These are phyloP conservation scores for Larix kaempferi DNA, from an alignment of 75 land plant species.

Conservation along the genomic window DNA sequence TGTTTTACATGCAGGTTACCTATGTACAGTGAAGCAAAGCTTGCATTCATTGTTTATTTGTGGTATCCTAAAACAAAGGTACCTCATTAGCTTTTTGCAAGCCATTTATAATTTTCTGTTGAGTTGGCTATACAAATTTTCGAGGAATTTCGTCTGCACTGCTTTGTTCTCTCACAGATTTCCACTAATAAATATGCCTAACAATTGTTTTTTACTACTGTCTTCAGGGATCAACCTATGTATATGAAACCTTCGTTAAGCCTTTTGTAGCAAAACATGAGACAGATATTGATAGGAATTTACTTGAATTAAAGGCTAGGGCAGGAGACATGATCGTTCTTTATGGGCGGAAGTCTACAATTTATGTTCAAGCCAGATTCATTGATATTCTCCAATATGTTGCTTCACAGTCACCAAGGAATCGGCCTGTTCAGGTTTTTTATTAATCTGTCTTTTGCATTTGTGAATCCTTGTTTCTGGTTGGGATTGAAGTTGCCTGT, in stretches of 20 bases:
- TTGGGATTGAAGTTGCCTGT: not conserved
- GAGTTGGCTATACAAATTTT: not conserved
- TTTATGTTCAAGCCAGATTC: constrained; percentile 62
- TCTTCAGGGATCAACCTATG: constrained; percentile 76
- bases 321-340: constrained; percentile 64
- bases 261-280: constrained; percentile 82
- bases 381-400: constrained; percentile 73
- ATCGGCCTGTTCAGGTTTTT: constrained; percentile 42
- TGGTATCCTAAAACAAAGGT: constrained; percentile 88
- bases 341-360: constrained; percentile 62
- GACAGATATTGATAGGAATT: constrained; percentile 77
- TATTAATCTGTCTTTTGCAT: not conserved
- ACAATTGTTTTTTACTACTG: not conserved
- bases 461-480: not conserved
- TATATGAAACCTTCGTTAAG: constrained; percentile 64
- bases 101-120: no score
- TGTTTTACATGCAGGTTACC: constrained; percentile 63
- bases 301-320: constrained; percentile 70
- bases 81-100: not conserved
- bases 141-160: not conserved
- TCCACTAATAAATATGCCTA: not conserved
- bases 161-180: not conserved
- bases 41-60: constrained; percentile 67
- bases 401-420: constrained; percentile 65
- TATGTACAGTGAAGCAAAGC: constrained; percentile 75